phyloP scores from a whole-genome alignment of 441 rosid species.

The Adansonia rubrostipa region DNA sequence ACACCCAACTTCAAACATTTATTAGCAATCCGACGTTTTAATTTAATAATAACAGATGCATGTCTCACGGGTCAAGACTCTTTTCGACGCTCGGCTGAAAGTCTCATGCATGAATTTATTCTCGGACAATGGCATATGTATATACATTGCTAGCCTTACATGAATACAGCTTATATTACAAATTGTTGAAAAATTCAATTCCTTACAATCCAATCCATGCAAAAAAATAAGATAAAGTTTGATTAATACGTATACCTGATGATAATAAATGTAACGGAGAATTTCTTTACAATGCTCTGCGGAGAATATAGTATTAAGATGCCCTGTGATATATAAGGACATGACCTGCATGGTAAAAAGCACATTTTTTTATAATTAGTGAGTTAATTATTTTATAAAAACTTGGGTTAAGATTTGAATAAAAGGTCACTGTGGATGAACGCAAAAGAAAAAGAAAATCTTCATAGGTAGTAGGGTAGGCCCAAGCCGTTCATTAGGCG shows the following conservation, averaged over 20 bases:
- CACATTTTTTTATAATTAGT: not conserved
- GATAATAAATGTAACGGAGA: slow-evolving; percentile 56
- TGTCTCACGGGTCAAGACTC: too few species aligned
- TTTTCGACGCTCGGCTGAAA: too few species aligned
- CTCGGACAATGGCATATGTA: too few species aligned
- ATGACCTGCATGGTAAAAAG: slow-evolving; percentile 40
- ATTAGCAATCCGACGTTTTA: too few species aligned
- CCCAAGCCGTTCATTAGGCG: not conserved
- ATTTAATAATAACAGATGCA: too few species aligned
- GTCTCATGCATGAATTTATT: too few species aligned
- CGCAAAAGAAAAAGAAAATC: too few species aligned
- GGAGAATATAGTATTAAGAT: slow-evolving; percentile 46
- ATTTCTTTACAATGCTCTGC: slow-evolving; percentile 49
- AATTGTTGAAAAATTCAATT: too few species aligned
- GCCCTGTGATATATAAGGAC: slow-evolving; percentile 54
- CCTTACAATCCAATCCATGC: too few species aligned
- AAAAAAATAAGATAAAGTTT: too few species aligned
- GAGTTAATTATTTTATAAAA: not conserved
- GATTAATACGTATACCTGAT: slow-evolving; percentile 46
- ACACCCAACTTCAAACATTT: not conserved
- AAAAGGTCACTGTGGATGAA: not conserved
- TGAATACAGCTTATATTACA: too few species aligned
- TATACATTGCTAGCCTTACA: too few species aligned
- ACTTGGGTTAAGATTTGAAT: not conserved
- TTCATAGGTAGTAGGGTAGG: not conserved